Evolutionary conservation across 2,329 filamentous ascomycete genomes (phyloP), one percentile per base, ranked within the genome.

Genomic region (Tolypocladium ovalisporum): DNA sequence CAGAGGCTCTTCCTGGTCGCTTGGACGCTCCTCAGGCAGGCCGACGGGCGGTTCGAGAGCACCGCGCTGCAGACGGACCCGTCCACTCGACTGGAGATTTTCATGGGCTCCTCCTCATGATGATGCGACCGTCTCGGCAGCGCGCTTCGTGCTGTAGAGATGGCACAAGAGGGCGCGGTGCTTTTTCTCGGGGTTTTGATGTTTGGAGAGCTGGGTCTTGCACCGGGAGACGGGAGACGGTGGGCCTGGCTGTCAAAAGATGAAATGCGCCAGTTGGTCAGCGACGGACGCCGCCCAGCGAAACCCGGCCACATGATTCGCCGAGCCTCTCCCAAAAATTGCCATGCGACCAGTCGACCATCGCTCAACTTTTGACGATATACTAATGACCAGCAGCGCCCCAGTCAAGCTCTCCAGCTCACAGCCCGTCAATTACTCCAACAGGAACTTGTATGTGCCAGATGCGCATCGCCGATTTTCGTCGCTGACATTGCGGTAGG

Each of bases 61-160:
- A 81, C 76, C 69, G 79, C 77, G 75, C 77, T 75, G 74, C 77
- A 81, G 75, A 80, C 77, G 75, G 79, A 79, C 75, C 79, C 74
- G 72, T 83, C 79, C 72, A 83, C 76, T 79, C 78, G 79, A 73
- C 74, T 78, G 66, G 76, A 73, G 73, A 78, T 73, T 79, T 78
- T 83, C 81, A 84, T 84, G 79, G 75, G 80, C 72, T 76, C 73
- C 74, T 77, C 75, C 70, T 74, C 78, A 80, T 81, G 71, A 63
- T 75, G 67, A 58, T 62, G 62, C 58, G 49, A 55, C 51, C 27
- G 53, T 56, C 29, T 56, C 53, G 56, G 47, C 47, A 44, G 27
- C 24, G 19, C 37, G 44, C 32, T 52, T 52, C n/a, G 52, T 36
- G 54, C 35, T 22, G 55, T 34, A 13, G 32, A 1, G 34, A 40